Percentiles rank a stretch among this genome's conserved stretches.
Conservation (phyloP, 768 basidiomycete genomes). For the Macrolepiota fuliginosa region DNA sequence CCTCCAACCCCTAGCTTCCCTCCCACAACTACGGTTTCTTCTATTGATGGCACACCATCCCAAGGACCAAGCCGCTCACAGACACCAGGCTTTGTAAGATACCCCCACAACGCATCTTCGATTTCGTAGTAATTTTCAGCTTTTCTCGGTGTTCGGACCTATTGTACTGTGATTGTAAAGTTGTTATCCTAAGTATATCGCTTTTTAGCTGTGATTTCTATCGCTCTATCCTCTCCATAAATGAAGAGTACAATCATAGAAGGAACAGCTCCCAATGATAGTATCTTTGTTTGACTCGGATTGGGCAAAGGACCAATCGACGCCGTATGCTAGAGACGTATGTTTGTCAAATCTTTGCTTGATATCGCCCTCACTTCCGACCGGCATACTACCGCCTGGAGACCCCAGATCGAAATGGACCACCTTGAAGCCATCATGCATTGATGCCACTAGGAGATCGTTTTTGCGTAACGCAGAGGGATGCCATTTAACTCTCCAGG, state of each 20-base stretch:
- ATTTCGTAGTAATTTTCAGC: neutral
- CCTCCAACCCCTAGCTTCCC: constrained; percentile 26
- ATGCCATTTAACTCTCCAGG: constrained; percentile 97
- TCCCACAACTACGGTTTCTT: constrained; percentile 16
- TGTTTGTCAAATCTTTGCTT: constrained; percentile 71
- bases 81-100: neutral
- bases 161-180: neutral
- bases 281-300: constrained; percentile 31
- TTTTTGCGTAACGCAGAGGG: constrained; percentile 60
- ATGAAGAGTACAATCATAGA: constrained; percentile 87
- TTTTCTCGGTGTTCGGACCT: neutral
- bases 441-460: constrained; percentile 90
- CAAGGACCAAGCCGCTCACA: neutral
- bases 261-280: constrained; percentile 85
- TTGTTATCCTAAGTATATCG: neutral
- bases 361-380: constrained; percentile 31
- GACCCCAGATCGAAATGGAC: constrained; percentile 40
- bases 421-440: constrained; percentile 97
- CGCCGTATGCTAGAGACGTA: constrained; percentile 85
- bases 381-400: constrained; percentile 17
- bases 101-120: neutral
- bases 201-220: neutral
- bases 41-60: neutral
- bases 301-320: constrained; percentile 73
- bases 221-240: constrained; percentile 67